These are phyloP conservation scores for Anisogramma anomala DNA, from an alignment of 2,329 filamentous ascomycete genomes.

Conservation along the genomic window DNA sequence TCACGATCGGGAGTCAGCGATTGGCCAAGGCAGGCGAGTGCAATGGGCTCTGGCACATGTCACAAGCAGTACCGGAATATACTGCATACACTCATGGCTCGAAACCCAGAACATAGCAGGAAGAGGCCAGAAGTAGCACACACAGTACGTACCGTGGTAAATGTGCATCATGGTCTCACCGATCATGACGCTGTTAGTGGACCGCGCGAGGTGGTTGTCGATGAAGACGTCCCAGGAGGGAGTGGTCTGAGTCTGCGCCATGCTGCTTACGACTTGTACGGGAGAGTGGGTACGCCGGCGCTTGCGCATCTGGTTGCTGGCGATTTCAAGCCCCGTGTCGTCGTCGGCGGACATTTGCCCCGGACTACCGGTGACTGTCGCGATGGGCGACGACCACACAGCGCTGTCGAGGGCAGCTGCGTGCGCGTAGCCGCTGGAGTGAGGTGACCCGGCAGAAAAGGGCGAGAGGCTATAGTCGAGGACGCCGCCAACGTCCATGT, in stretches of 20 bases:
- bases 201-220: conserved; percentile 17
- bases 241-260: neutral
- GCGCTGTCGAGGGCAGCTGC: neutral
- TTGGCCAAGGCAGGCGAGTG: too few species aligned
- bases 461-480: conserved; percentile 1
- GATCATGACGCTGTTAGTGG: conserved; percentile 26
- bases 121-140: too few species aligned
- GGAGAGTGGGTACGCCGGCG: conserved; percentile 5
- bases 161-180: conserved; percentile 34
- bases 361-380: neutral
- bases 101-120: too few species aligned
- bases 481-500: conserved; percentile 2
- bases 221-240: conserved; percentile 1
- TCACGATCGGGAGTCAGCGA: too few species aligned
- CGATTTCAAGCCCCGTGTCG: neutral
- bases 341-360: neutral
- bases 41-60: too few species aligned
- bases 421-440: neutral
- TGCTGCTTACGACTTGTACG: neutral
- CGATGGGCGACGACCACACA: conserved; percentile 2
- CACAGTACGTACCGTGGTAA: too few species aligned
- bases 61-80: too few species aligned
- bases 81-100: too few species aligned
- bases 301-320: neutral
- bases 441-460: neutral